Conservation (phyloP, 495 filamentous ascomycete genomes). For the Penicillium goetzii region DNA sequence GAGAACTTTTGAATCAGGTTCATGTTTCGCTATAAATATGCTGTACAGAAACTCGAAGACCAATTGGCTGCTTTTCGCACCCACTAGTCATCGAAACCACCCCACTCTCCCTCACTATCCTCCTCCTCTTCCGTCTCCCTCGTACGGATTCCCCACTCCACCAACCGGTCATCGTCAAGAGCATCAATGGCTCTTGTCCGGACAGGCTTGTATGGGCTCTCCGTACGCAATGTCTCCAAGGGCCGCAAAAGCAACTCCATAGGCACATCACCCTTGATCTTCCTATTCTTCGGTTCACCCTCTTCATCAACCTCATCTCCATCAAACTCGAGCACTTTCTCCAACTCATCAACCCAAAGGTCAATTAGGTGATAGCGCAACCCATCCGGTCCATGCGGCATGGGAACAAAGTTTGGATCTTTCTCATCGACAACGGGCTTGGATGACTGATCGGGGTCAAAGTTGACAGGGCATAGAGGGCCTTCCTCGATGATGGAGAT, state of each 20-base stretch:
- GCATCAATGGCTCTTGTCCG: slow-evolving; percentile 71
- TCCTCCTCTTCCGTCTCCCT: slow-evolving; percentile 45
- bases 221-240: slow-evolving; percentile 56
- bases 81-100: slow-evolving; percentile 66
- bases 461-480: slow-evolving; percentile 49
- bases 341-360: slow-evolving; percentile 86
- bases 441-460: slow-evolving; percentile 45
- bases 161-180: slow-evolving; percentile 74
- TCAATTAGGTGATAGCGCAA: slow-evolving; percentile 87
- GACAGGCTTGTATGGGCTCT: slow-evolving; percentile 71
- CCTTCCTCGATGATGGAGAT: slow-evolving; percentile 48
- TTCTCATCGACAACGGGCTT: slow-evolving; percentile 33
- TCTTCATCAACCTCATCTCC: slow-evolving; percentile 36
- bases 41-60: slow-evolving; percentile 25
- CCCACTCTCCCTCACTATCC: slow-evolving; percentile 65
- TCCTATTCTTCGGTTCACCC: slow-evolving; percentile 33
- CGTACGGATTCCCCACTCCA: slow-evolving; percentile 56
- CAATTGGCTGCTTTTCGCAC: not conserved
- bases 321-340: slow-evolving; percentile 64
- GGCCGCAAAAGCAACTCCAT: slow-evolving; percentile 62
- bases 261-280: slow-evolving; percentile 45
- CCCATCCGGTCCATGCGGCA: slow-evolving; percentile 69
- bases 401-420: slow-evolving; percentile 39
- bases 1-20: slow-evolving; percentile 15
- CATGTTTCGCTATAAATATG: slow-evolving; percentile 28